Conservation (phyloP, 1,139 yeast genomes). For the Torulaspora pretoriensis region DNA sequence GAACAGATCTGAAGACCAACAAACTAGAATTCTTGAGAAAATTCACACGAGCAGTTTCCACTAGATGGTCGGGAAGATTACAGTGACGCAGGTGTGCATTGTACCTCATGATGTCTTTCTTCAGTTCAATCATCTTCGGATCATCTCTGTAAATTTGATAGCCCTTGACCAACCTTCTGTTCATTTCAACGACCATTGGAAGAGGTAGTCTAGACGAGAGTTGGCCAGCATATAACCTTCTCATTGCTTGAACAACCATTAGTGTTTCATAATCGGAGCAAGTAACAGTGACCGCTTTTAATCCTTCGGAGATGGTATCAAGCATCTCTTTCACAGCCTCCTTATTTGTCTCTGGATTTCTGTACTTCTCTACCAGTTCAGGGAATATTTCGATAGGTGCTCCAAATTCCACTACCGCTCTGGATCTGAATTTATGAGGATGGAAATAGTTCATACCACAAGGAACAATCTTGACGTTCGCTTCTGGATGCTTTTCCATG, state of each 20-base stretch:
- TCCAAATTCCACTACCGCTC: slow-evolving; percentile 95
- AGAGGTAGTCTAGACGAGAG: slow-evolving; percentile 66
- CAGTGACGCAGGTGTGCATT: slow-evolving; percentile 62
- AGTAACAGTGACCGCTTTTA: slow-evolving; percentile 85
- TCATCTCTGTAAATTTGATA: slow-evolving; percentile 70
- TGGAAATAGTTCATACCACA: slow-evolving; percentile 97
- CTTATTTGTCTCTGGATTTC: slow-evolving; percentile 59
- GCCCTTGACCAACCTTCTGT: slow-evolving; percentile 76
- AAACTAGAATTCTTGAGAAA: slow-evolving; percentile 43
- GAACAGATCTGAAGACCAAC: slow-evolving; percentile 51
- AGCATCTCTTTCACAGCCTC: slow-evolving; percentile 71
- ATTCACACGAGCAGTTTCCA: slow-evolving; percentile 59
- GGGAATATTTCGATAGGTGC: slow-evolving; percentile 70
- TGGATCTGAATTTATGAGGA: slow-evolving; percentile 88
- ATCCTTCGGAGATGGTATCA: slow-evolving; percentile 66
- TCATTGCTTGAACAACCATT: slow-evolving; percentile 88
- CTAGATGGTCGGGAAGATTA: slow-evolving; percentile 87
- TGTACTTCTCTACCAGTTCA: slow-evolving; percentile 62
- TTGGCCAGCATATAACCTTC: slow-evolving; percentile 81
- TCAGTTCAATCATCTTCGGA: slow-evolving; percentile 59
- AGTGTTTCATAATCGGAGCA: slow-evolving; percentile 91
- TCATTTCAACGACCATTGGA: slow-evolving; percentile 83
- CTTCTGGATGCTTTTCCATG: slow-evolving; percentile 63
- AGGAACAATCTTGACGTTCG: slow-evolving; percentile 82
- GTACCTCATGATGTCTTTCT: slow-evolving; percentile 59